A percentile compares a stretch with the other conserved stretches of the same genome.
Conservation (phyloP, 345 rosid genomes). For the Citrus medica region DNA sequence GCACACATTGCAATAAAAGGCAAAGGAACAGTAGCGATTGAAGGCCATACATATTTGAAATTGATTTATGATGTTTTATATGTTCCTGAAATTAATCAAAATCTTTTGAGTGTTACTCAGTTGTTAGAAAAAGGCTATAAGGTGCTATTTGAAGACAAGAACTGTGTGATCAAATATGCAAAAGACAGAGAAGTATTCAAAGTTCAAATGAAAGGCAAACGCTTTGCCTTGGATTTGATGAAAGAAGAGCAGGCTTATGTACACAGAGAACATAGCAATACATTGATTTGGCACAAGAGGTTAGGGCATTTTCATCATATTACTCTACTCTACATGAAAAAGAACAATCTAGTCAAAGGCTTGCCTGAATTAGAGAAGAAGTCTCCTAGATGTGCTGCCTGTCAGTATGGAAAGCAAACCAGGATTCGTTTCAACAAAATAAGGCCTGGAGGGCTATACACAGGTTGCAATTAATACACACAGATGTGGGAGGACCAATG, state of each 20-base stretch:
- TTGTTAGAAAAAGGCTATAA: not conserved
- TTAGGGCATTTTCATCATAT: slow-evolving; percentile 3
- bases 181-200: slow-evolving; percentile 1
- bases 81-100: not conserved
- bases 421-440: too few species aligned
- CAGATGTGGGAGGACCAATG: not conserved
- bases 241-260: not conserved
- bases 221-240: not conserved
- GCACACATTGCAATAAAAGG: not conserved
- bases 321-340: too few species aligned
- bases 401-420: too few species aligned
- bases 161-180: not conserved
- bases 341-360: too few species aligned
- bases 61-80: not conserved
- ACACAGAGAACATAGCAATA: not conserved
- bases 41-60: not conserved
- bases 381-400: too few species aligned
- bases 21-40: too few species aligned
- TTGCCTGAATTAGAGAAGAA: too few species aligned
- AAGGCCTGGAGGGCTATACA: not conserved
- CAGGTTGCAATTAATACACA: not conserved
- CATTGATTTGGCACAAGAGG: not conserved
- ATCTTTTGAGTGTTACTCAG: not conserved
- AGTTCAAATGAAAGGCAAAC: slow-evolving; percentile 1
- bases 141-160: not conserved